Conservation (phyloP, 2,329 filamentous ascomycete species). For the Monosporascus sp. region DNA sequence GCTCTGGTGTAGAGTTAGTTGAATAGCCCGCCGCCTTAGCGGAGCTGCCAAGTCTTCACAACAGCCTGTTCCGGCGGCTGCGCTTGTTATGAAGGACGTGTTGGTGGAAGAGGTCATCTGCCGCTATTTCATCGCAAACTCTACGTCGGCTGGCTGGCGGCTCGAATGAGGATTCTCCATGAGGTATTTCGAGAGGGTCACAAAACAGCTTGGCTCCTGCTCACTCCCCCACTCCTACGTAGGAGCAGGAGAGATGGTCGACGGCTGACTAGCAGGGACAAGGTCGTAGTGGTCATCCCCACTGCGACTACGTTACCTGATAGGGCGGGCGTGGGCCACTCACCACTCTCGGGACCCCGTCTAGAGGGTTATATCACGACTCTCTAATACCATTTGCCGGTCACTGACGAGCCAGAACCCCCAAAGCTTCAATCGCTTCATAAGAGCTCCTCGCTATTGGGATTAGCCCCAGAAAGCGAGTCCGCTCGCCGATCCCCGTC, state of each 20-base stretch:
- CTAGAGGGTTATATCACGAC: constrained; percentile 20
- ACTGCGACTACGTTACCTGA: constrained; percentile 10
- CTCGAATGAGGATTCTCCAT: not conserved
- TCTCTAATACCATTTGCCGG: constrained; percentile 26
- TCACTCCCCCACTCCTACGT: not conserved
- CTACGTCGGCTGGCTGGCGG: too few relatives aligned
- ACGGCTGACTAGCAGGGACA: not conserved
- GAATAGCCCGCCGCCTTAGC: not conserved
- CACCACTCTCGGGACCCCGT: constrained; percentile 21
- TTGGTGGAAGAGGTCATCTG: not conserved
- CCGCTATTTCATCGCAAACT: too few relatives aligned
- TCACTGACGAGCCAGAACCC: constrained; percentile 23
- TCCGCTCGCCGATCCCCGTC: constrained; percentile 13
- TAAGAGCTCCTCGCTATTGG: constrained; percentile 21
- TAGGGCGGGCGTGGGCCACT: constrained; percentile 27
- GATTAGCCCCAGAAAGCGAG: constrained; percentile 18
- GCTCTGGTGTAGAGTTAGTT: not conserved
- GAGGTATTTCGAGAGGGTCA: not conserved
- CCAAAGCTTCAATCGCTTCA: constrained; percentile 17
- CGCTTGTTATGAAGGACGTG: not conserved
- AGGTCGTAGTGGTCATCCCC: constrained; percentile 1
- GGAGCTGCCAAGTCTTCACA: not conserved
- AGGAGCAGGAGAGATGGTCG: not conserved
- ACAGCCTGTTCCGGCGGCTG: not conserved
- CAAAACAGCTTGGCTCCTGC: not conserved